phyloP scores from a whole-genome alignment of 2,329 filamentous ascomycete genomes.

The Fusarium sp. region DNA sequence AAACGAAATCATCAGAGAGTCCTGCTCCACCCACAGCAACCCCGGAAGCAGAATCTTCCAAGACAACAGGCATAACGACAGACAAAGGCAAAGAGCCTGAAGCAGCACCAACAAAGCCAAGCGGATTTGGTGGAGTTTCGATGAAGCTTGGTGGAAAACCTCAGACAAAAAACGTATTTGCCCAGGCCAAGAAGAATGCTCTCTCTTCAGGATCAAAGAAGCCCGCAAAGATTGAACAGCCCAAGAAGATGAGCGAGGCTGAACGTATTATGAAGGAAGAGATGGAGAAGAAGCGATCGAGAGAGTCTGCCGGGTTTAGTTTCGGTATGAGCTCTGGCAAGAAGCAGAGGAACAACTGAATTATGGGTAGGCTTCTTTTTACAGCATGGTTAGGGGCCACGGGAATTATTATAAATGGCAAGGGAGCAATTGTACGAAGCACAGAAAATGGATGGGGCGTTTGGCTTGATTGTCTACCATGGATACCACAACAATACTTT shows the following conservation, averaged over 20 bases:
- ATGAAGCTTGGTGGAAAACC: constrained; percentile 73
- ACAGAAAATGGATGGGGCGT: constrained; percentile 26
- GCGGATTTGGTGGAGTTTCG: constrained; percentile 59
- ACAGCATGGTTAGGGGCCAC: neutral
- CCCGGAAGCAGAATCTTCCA: constrained; percentile 11
- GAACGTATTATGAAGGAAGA: constrained; percentile 92
- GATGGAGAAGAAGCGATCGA: constrained; percentile 74
- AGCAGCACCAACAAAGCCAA: constrained; percentile 47
- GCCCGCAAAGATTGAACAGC: constrained; percentile 64
- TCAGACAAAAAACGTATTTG: constrained; percentile 83
- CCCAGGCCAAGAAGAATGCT: constrained; percentile 74
- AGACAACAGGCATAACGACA: neutral
- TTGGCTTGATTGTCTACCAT: constrained; percentile 37
- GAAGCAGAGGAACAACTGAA: constrained; percentile 57
- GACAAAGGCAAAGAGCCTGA: constrained; percentile 18
- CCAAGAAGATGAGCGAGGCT: constrained; percentile 88
- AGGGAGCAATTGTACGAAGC: neutral
- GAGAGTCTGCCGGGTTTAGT: constrained; percentile 59
- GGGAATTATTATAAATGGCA: neutral
- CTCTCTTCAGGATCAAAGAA: constrained; percentile 72
- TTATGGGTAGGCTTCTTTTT: neutral
- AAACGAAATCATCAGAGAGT: constrained; percentile 28
- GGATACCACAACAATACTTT: constrained; percentile 47
- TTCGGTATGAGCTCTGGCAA: constrained; percentile 62
- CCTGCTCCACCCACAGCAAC: constrained; percentile 23